Base-by-base conservation (phyloP, 129 eudicot species). In the Oenanthe sinensis region DNA sequence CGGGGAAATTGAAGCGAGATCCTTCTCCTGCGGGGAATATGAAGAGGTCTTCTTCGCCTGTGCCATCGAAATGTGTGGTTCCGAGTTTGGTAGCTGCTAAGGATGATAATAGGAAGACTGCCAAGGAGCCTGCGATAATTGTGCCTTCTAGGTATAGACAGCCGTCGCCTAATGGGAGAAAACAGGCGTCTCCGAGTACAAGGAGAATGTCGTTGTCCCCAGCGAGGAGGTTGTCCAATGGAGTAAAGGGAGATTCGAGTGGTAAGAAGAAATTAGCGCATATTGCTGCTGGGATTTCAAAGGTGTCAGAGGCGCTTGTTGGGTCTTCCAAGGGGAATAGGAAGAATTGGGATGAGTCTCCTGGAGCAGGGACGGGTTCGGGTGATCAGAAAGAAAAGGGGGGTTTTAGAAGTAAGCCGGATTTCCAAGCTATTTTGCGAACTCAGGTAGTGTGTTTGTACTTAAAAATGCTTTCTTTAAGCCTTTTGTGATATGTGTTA, bases 171-270 rank as follows among this genome's bases (percentile, higher is more conserved):
- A 91, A 84, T 40, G 91, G 83, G 46, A 81, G 97, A 75, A 86
- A 85, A 81, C 93, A 81, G 67, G 92, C 93, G 16, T 86, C 95
- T 33, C 91, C 95, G 24, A 47, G 84, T 58, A 11, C 82, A 7
- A 88, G 99, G 90, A 84, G 97, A 88, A 92, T 92, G 97, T 95
- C 99, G 8, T 45, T 95, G 71, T 95, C 99, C 0, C 99, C 99
- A 0, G 96, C 87, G 16, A 83, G 99, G 82, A 83, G 97, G 87
- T 80, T 95, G 84, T 95, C 99, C 0, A 79, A 83, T 78, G 99
- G 97, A 24, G 60, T 90, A 15, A 89, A 83, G 82, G 90, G 85
- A 6, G 97, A 92, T 77, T 88, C 90, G 0, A 87, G 87, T 20
- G 90, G 89, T 78, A 95, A 88, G 94, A 91, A 89, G 85, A 92